Percentiles rank a stretch among this genome's conserved stretches.
These are phyloP conservation scores for Haplosporangium gracile DNA, from an alignment of 192 early-diverging fungal species.

Conservation along the genomic window DNA sequence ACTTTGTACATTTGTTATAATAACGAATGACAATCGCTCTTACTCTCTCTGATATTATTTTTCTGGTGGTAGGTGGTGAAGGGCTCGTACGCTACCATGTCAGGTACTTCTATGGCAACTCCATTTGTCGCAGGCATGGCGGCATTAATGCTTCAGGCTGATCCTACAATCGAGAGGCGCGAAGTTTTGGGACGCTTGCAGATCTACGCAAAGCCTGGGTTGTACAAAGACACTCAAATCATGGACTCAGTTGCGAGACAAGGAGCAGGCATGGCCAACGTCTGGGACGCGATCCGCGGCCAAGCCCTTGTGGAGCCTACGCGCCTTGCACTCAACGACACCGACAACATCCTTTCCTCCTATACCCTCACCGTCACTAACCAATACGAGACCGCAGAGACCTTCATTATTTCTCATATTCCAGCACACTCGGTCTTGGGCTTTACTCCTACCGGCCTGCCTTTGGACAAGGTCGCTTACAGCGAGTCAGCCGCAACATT, in stretches of 20 bases:
- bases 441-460: constrained; percentile 27
- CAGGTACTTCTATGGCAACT: constrained; percentile 79
- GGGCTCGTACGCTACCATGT: constrained; percentile 49
- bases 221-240: constrained; percentile 8
- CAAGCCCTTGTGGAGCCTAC: constrained; percentile 66
- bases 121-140: constrained; percentile 63
- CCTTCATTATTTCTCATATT: constrained; percentile 54
- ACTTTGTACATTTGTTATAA: not conserved
- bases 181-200: constrained; percentile 24
- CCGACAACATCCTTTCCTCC: constrained; percentile 38
- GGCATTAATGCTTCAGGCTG: constrained; percentile 41
- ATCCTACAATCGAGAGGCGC: constrained; percentile 16
- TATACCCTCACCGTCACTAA: constrained; percentile 60
- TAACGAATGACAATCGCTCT: no score
- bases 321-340: constrained; percentile 70
- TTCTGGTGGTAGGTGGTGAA: constrained; percentile 21
- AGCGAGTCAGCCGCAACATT: constrained; percentile 38
- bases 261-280: constrained; percentile 81
- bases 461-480: constrained; percentile 20
- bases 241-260: constrained; percentile 64
- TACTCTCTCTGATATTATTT: not conserved
- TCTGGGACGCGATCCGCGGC: constrained; percentile 69
- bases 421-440: constrained; percentile 58
- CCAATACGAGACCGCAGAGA: constrained; percentile 22
- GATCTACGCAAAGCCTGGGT: constrained; percentile 26